phyloP scores from a whole-genome alignment of 768 basidiomycete species.

The Fistulinella prunicolor region DNA sequence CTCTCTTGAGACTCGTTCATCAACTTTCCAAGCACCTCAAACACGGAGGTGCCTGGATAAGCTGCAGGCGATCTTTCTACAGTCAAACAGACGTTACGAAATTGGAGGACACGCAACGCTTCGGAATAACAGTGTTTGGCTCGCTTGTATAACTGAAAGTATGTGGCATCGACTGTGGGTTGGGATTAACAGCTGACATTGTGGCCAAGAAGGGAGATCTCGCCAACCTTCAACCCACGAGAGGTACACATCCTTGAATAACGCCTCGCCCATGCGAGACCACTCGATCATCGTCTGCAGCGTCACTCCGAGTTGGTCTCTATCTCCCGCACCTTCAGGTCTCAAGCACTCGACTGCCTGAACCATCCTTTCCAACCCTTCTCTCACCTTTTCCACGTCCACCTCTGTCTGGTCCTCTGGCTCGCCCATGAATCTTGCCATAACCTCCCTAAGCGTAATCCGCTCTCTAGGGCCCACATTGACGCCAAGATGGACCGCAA shows the following conservation, averaged over 20 bases:
- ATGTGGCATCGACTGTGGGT: constrained; percentile 59
- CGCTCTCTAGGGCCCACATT: constrained; percentile 37
- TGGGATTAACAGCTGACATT: not conserved
- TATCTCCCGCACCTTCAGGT: constrained; percentile 35
- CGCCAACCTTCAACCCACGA: constrained; percentile 75
- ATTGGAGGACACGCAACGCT: constrained; percentile 75
- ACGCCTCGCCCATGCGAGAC: constrained; percentile 51
- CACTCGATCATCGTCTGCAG: constrained; percentile 71
- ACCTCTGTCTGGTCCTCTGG: constrained; percentile 37
- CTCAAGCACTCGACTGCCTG: constrained; percentile 52
- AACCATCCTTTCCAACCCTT: constrained; percentile 46
- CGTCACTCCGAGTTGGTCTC: constrained; percentile 59
- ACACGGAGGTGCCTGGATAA: constrained; percentile 26
- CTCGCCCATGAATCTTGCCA: constrained; percentile 54
- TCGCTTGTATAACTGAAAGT: constrained; percentile 82
- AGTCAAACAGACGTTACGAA: constrained; percentile 63
- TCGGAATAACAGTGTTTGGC: constrained; percentile 80
- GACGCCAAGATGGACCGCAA: constrained; percentile 59
- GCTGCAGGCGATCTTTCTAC: constrained; percentile 25
- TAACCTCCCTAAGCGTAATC: constrained; percentile 65
- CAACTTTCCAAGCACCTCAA: constrained; percentile 57
- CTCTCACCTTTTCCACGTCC: constrained; percentile 43
- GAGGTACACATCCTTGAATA: constrained; percentile 67
- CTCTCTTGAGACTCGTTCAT: constrained; percentile 80
- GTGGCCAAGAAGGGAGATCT: not conserved